A percentile compares a stretch with the other conserved stretches of the same genome.
phyloP scores from a whole-genome alignment of 75 land plant species.

The Cunninghamia lanceolata region DNA sequence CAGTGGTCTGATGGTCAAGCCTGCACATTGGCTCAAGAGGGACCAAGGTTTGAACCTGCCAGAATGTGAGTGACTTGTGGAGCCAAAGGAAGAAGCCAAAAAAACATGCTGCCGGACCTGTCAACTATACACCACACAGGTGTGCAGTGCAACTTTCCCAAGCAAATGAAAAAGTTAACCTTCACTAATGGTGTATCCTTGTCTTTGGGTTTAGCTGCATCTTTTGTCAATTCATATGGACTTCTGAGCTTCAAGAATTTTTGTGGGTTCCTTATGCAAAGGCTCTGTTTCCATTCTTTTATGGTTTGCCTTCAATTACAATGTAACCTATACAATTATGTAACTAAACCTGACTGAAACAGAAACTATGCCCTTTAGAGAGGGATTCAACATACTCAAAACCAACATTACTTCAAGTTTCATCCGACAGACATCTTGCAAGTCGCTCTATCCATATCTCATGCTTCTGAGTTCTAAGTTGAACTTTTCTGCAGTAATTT shows the following conservation, averaged over 20 bases:
- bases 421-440: neutral
- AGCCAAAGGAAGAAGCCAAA: neutral
- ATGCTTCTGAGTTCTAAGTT: neutral
- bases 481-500: neutral
- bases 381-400: neutral
- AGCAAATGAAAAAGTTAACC: neutral
- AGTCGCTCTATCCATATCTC: neutral
- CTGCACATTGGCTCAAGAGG: neutral
- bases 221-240: neutral
- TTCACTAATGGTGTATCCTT: neutral
- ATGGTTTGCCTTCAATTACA: neutral
- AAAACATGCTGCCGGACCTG: neutral
- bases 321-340: neutral
- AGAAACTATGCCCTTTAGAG: neutral
- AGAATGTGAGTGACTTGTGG: neutral
- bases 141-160: neutral
- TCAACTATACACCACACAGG: neutral
- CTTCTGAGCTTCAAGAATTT: neutral
- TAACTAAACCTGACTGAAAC: neutral
- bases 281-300: neutral
- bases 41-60: neutral
- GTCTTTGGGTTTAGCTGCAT: neutral
- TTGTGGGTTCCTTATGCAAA: neutral
- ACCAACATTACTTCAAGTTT: neutral
- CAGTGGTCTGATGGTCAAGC: neutral